Evolutionary conservation across 208 protist genomes (phyloP).

Genomic region (Trichomonas vaginalis): DNA sequence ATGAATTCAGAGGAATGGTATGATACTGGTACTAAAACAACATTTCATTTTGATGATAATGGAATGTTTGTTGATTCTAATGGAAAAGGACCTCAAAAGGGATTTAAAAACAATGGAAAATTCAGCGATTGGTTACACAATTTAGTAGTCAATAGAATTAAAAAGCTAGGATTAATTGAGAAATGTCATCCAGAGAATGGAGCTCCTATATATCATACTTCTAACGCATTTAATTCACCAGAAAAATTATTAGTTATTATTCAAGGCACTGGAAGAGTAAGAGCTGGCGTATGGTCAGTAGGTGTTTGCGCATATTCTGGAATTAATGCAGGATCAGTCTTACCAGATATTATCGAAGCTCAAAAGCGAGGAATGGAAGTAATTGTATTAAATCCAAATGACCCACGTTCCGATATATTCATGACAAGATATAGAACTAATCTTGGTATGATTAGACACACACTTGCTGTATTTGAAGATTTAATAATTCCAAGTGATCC

Average conservation of each 20-base stretch:
- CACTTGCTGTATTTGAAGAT: neutral
- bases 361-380: neutral
- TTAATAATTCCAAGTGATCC: neutral
- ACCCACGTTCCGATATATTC: neutral
- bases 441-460: neutral
- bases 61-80: neutral
- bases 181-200: neutral
- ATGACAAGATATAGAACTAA: neutral
- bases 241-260: neutral
- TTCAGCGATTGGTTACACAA: neutral
- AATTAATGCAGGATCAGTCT: neutral
- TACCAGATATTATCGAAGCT: neutral
- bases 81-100: neutral
- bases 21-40: neutral
- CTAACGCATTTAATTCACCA: neutral
- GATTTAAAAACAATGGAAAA: neutral
- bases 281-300: neutral
- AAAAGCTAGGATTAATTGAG: neutral
- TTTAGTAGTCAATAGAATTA: neutral
- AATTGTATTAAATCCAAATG: neutral
- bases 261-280: neutral
- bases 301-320: neutral
- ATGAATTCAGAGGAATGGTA: too few relatives aligned
- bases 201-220: neutral
- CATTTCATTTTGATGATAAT: neutral